These are phyloP conservation scores for Zygnema cylindricum DNA, from an alignment of 139 green algal genomes.

Conservation along the genomic window DNA sequence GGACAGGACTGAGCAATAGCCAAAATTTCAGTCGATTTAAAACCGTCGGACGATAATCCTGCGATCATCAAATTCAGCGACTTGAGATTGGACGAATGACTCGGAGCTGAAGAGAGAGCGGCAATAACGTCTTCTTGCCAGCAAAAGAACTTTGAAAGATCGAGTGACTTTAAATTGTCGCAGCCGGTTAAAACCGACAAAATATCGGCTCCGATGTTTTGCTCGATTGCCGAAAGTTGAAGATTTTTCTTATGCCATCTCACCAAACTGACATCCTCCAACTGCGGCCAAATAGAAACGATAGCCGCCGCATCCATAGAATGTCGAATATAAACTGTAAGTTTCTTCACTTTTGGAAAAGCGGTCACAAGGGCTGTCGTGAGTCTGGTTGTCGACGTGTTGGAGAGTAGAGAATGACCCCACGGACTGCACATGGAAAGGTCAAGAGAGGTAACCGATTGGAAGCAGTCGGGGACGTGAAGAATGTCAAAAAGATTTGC, in stretches of 20 bases:
- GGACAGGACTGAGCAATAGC: conserved; percentile 6
- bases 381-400: background rate
- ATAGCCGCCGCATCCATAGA: background rate
- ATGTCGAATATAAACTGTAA: conserved; percentile 24
- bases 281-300: conserved; percentile 19
- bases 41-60: background rate
- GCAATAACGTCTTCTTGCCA: conserved; percentile 3
- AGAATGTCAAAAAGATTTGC: conserved; percentile 16
- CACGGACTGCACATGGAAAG: conserved; percentile 33
- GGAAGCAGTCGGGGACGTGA: conserved; percentile 16
- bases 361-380: background rate
- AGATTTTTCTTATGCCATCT: conserved; percentile 23
- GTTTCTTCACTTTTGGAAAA: conserved; percentile 34
- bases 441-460: conserved; percentile 12
- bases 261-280: conserved; percentile 30
- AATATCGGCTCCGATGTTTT: conserved; percentile 16
- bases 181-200: background rate
- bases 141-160: conserved; percentile 28
- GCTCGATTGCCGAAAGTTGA: background rate
- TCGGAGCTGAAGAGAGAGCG: background rate
- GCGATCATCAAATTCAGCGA: conserved; percentile 21
- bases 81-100: background rate
- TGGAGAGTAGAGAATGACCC: background rate
- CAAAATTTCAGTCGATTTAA: background rate
- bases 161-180: background rate